Conservation (phyloP, 495 filamentous ascomycete species). For the Neurospora tetraspora region DNA sequence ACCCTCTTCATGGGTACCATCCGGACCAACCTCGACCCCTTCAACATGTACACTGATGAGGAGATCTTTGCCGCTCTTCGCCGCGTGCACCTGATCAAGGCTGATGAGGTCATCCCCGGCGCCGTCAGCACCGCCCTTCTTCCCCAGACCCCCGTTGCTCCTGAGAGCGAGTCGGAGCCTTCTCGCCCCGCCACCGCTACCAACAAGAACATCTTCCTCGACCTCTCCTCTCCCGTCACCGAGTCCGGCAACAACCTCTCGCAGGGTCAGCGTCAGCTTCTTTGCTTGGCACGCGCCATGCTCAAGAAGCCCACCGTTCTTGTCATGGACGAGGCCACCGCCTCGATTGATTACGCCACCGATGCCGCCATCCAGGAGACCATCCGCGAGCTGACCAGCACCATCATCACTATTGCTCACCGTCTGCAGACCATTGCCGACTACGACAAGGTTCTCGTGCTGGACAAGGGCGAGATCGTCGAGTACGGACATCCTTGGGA, state of each 20-base stretch:
- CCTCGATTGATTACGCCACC: conserved; percentile 94
- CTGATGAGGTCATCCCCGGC: conserved; percentile 31
- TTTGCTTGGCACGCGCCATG: conserved; percentile 89
- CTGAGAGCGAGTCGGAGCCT: conserved; percentile 10
- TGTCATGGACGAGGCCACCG: conserved; percentile 98
- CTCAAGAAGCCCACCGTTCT: conserved; percentile 86
- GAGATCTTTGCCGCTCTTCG: conserved; percentile 81
- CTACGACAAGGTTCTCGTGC: conserved; percentile 95
- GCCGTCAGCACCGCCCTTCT: conserved; percentile 4
- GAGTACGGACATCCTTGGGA: conserved; percentile 86
- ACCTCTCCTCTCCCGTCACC: conserved; percentile 72
- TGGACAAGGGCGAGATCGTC: conserved; percentile 80
- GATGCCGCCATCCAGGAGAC: conserved; percentile 95
- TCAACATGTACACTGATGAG: conserved; percentile 81
- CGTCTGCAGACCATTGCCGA: conserved; percentile 93
- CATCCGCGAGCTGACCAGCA: conserved; percentile 80
- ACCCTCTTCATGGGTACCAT: conserved; percentile 96
- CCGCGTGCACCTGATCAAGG: conserved; percentile 80
- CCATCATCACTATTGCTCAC: conserved; percentile 97
- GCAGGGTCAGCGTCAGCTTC: conserved; percentile 89
- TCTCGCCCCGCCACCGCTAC: conserved; percentile 32
- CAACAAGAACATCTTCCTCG: conserved; percentile 93
- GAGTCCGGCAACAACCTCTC: conserved; percentile 95
- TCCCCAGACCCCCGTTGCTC: conserved; percentile 8
- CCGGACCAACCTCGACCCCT: conserved; percentile 90